Percentiles rank a stretch among this genome's conserved stretches.
Evolutionary conservation across 495 filamentous ascomycete genomes (phyloP).

Genomic region (Tuber umbilicatum): DNA sequence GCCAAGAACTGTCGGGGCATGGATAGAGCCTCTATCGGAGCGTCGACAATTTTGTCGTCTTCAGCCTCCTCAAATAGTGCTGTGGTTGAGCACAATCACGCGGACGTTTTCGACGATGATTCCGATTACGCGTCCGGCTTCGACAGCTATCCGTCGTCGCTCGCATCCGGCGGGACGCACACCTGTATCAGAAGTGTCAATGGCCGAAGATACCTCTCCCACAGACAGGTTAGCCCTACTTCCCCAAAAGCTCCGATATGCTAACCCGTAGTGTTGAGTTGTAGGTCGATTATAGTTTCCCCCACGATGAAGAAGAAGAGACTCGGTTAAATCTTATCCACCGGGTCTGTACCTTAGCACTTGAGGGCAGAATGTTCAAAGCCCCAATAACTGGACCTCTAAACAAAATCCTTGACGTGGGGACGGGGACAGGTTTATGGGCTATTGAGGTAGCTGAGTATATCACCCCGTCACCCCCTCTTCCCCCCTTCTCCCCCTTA

Average conservation of each 20-base stretch:
- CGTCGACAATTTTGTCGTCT: neutral
- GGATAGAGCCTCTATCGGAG: neutral
- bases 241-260: neutral
- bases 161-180: slow-evolving; percentile 17
- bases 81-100: neutral
- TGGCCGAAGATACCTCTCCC: slow-evolving; percentile 22
- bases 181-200: slow-evolving; percentile 13
- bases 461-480: slow-evolving; percentile 5
- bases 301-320: slow-evolving; percentile 24
- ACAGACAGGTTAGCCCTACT: slow-evolving; percentile 17
- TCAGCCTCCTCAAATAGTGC: neutral
- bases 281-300: slow-evolving; percentile 24
- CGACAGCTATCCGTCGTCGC: slow-evolving; percentile 26
- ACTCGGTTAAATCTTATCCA: slow-evolving; percentile 22
- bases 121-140: slow-evolving; percentile 27
- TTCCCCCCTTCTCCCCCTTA: neutral
- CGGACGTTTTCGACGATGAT: slow-evolving; percentile 22
- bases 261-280: slow-evolving; percentile 3
- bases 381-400: slow-evolving; percentile 42
- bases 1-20: neutral
- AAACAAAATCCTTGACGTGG: slow-evolving; percentile 26
- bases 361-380: slow-evolving; percentile 45
- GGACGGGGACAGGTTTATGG: slow-evolving; percentile 33
- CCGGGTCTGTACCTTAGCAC: slow-evolving; percentile 30
- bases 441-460: slow-evolving; percentile 36